phyloP scores from a whole-genome alignment of 83 land plant species.

The Picea mariana region DNA sequence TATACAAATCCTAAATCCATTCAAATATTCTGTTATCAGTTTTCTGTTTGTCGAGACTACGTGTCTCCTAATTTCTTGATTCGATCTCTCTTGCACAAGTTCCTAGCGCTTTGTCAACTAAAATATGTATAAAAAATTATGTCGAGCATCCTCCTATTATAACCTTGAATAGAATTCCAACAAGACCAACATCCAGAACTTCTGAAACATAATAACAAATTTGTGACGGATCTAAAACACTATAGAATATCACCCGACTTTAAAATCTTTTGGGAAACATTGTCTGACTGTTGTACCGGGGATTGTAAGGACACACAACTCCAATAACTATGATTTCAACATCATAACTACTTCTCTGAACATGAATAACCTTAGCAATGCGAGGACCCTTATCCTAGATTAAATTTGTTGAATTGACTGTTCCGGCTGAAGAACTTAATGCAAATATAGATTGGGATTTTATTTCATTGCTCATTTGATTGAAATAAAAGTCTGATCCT shows the following conservation, averaged over 20 bases:
- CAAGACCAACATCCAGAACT: conserved; percentile 51
- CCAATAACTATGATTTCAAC: conserved; percentile 64
- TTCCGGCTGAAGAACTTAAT: background rate
- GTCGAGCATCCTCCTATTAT: too few relatives aligned
- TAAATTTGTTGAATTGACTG: conserved; percentile 31
- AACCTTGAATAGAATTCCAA: too few relatives aligned
- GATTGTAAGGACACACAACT: conserved; percentile 42
- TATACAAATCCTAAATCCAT: too few relatives aligned
- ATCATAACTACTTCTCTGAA: conserved; percentile 48
- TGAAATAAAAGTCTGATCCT: background rate
- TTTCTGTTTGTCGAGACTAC: too few relatives aligned
- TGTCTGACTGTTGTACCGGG: conserved; percentile 59
- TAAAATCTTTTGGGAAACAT: conserved; percentile 46
- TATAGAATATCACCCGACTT: conserved; percentile 48
- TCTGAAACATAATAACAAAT: conserved; percentile 66
- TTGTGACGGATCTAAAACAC: conserved; percentile 46
- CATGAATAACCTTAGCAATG: conserved; percentile 65
- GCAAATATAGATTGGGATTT: background rate
- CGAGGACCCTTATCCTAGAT: conserved; percentile 63
- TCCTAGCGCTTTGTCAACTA: too few relatives aligned
- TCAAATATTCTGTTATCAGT: too few relatives aligned
- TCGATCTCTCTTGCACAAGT: too few relatives aligned
- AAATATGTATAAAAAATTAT: too few relatives aligned
- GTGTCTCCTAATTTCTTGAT: too few relatives aligned
- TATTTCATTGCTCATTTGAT: conserved; percentile 2